phyloP scores from a whole-genome alignment of 306 rosid genomes.

The Geum urbanum region DNA sequence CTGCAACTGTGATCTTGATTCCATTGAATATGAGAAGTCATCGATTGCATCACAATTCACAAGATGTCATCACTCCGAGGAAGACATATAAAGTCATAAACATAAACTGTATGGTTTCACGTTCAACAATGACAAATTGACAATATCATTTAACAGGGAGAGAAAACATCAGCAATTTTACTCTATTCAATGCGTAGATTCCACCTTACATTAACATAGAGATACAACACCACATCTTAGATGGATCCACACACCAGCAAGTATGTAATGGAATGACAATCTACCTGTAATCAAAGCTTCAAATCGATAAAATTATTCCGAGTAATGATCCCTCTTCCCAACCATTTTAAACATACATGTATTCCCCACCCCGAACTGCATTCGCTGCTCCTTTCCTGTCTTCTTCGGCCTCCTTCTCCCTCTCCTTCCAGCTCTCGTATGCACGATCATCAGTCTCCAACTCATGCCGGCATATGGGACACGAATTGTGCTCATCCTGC shows the following conservation, averaged over 20 bases:
- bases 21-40: not conserved
- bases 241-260: not conserved
- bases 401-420: constrained; percentile 93
- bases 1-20: not conserved
- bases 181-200: not conserved
- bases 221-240: constrained; percentile 1
- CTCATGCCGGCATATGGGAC: constrained; percentile 85
- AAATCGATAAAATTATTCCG: not conserved
- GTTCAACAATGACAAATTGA: too few species aligned
- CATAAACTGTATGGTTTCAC: not conserved
- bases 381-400: constrained; percentile 93
- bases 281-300: not conserved
- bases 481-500: constrained; percentile 86
- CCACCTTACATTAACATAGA: not conserved
- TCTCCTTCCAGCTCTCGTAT: constrained; percentile 96
- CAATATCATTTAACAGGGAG: too few species aligned
- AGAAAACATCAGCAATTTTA: not conserved
- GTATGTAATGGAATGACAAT: not conserved
- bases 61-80: not conserved
- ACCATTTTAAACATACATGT: constrained; percentile 64
- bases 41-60: not conserved
- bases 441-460: constrained; percentile 80
- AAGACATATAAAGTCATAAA: not conserved
- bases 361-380: constrained; percentile 92
- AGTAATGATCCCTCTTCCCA: not conserved